Percentiles rank a stretch among this genome's conserved stretches.
Evolutionary conservation across 306 rosid species (phyloP).

Genomic region (Ormosia semicastrata): DNA sequence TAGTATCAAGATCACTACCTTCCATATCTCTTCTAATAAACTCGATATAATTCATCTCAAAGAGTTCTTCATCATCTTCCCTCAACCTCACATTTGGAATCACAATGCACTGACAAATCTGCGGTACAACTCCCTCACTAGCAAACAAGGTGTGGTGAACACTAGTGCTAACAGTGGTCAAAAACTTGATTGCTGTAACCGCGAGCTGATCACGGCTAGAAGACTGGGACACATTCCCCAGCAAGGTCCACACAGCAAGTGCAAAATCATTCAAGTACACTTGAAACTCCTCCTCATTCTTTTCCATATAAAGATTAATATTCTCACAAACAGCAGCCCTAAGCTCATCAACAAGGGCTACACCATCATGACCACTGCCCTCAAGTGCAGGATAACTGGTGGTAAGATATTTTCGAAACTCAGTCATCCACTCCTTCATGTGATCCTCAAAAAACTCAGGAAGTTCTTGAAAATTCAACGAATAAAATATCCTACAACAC

Average conservation of each 20-base stretch:
- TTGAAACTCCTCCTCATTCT: conserved; percentile 94
- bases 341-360: conserved; percentile 70
- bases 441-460: conserved; percentile 98
- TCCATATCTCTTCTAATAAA: conserved; percentile 96
- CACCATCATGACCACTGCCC: conserved; percentile 60
- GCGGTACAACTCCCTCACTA: conserved; percentile 74
- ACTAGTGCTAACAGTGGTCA: conserved; percentile 93
- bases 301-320: conserved; percentile 88
- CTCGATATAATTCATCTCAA: conserved; percentile 86
- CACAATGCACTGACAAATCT: conserved; percentile 90
- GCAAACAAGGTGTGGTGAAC: conserved; percentile 84
- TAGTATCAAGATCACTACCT: conserved; percentile 95
- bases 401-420: conserved; percentile 66
- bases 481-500: conserved; percentile 77
- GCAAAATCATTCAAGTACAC: conserved; percentile 73
- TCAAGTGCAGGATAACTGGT: conserved; percentile 68
- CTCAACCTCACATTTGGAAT: conserved; percentile 94
- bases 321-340: conserved; percentile 91
- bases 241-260: conserved; percentile 76
- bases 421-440: conserved; percentile 93
- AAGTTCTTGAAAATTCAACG: conserved; percentile 85
- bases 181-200: conserved; percentile 79
- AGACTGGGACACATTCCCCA: conserved; percentile 69
- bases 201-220: conserved; percentile 82
- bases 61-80: conserved; percentile 87